Conservation (phyloP, 805 yeast genomes). For the Candida quercuum region DNA sequence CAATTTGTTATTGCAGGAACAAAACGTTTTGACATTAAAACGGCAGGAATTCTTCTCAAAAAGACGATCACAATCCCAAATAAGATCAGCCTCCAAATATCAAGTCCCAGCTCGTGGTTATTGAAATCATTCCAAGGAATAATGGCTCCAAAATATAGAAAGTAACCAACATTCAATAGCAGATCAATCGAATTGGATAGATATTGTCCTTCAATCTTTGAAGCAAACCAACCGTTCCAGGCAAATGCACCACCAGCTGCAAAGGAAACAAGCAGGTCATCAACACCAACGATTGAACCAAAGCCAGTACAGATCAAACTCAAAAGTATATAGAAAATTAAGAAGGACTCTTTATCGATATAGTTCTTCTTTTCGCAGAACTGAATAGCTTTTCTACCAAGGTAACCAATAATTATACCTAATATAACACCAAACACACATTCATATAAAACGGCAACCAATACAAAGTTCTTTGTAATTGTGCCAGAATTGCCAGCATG, state of each 20-base stretch:
- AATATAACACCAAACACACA: conserved; percentile 74
- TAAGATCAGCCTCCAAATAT: conserved; percentile 75
- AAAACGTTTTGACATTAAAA: conserved; percentile 64
- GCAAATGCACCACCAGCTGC: conserved; percentile 92
- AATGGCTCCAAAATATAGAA: conserved; percentile 86
- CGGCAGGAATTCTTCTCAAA: conserved; percentile 79
- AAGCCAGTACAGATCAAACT: conserved; percentile 85
- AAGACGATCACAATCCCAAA: conserved; percentile 70
- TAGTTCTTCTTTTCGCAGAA: conserved; percentile 64
- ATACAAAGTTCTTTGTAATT: conserved; percentile 76
- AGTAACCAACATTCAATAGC: conserved; percentile 75
- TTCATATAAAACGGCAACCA: conserved; percentile 72
- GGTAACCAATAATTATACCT: conserved; percentile 68
- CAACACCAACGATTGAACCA: conserved; percentile 83
- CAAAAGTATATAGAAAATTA: conserved; percentile 76
- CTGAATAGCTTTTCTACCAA: conserved; percentile 63
- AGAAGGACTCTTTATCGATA: conserved; percentile 84
- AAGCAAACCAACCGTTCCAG: conserved; percentile 90
- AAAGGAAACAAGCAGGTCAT: conserved; percentile 82
- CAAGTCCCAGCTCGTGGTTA: conserved; percentile 50
- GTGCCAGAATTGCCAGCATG: conserved; percentile 59
- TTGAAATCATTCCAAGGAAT: conserved; percentile 85
- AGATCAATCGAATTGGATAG: conserved; percentile 86
- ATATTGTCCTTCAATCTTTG: conserved; percentile 76
- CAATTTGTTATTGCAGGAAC: conserved; percentile 86